Evolutionary conservation across 75 land plant genomes (phyloP), one percentile per base, ranked within the genome.

Genomic region (Chamaecyparis obtusa): DNA sequence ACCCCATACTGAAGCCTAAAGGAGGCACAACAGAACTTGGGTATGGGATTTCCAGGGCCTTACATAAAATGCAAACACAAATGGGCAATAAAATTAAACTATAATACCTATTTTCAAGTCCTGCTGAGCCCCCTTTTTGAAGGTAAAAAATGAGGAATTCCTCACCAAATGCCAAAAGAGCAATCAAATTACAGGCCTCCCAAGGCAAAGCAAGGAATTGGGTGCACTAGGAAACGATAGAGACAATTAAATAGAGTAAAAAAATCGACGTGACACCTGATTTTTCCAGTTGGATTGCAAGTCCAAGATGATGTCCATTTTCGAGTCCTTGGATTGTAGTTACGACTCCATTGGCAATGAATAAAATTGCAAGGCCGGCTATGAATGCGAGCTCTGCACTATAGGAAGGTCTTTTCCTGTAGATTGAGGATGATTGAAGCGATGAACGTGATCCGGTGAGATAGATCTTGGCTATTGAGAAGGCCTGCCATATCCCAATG

Each of bases 81-180:
- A 97, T 92, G 3, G 99, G 99, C 1, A 97, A 92, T 7, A 94
- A 92, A 46, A 97, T 54, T 3, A 98, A 94, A 74, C 88, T 89
- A 83, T 89, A 93, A 86, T 98, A 98, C 51, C 96, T 89, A 83
- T 89, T 94, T 88, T 98, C 99, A 33, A 97, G 84, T 35, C 99
- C 99, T 84, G 88, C 83, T 7, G 92, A 72, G 84, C 92, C 93
- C 84, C 89, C 90, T 48, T 88, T 85, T n/a, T 90, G 94, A 51
- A 93, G 83, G 84, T 94, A 95, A 77, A 92, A 94, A 72, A 95
- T 75, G 72, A 94, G 76, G 83, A 98, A 93, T 86, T 98, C 97
- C 56, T 92, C 92, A 3, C 77, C 89, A 71, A 93, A 96, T 8
- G 92, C 95, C 79, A 92, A 93, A n/a, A 94, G 83, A 44, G 86